Evolutionary conservation across 129 eudicot genomes (phyloP).

Genomic region (Smallanthus sonchifolius): DNA sequence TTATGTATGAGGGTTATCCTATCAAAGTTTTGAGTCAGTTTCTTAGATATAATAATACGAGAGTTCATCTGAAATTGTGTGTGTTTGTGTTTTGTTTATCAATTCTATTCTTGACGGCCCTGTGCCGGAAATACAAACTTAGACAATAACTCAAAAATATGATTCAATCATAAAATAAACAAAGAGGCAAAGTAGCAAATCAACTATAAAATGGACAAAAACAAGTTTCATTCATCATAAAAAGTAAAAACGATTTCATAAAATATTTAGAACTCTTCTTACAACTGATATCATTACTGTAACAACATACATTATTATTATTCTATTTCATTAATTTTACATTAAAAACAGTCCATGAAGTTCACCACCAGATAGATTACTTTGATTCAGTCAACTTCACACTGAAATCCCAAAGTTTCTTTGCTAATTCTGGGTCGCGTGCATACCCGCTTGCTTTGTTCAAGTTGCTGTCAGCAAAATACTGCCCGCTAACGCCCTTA

Average conservation of each 20-base stretch:
- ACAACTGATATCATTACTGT: slow-evolving; percentile 1
- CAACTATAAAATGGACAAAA: too few relatives aligned
- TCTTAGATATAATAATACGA: too few relatives aligned
- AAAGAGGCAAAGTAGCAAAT: too few relatives aligned
- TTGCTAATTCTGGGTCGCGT: slow-evolving; percentile 54
- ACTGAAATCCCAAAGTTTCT: slow-evolving; percentile 83
- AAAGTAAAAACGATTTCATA: background rate
- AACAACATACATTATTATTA: slow-evolving; percentile 3
- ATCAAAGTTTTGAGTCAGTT: too few relatives aligned
- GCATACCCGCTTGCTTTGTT: slow-evolving; percentile 42
- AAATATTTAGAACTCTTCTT: background rate
- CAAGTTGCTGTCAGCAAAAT: slow-evolving; percentile 66
- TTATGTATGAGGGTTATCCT: too few relatives aligned
- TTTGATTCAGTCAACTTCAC: slow-evolving; percentile 41
- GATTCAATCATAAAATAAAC: too few relatives aligned
- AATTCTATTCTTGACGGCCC: too few relatives aligned
- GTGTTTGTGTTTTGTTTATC: too few relatives aligned
- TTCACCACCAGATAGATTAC: slow-evolving; percentile 13
- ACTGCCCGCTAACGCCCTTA: slow-evolving; percentile 73
- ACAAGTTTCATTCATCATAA: background rate
- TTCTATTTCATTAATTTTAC: background rate
- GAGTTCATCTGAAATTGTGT: too few relatives aligned
- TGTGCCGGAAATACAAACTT: too few relatives aligned
- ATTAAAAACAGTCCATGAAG: slow-evolving; percentile 7
- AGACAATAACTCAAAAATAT: too few relatives aligned